Evolutionary conservation across 177 flowering plant species (phyloP).

Genomic region (Vitis hybrid): DNA sequence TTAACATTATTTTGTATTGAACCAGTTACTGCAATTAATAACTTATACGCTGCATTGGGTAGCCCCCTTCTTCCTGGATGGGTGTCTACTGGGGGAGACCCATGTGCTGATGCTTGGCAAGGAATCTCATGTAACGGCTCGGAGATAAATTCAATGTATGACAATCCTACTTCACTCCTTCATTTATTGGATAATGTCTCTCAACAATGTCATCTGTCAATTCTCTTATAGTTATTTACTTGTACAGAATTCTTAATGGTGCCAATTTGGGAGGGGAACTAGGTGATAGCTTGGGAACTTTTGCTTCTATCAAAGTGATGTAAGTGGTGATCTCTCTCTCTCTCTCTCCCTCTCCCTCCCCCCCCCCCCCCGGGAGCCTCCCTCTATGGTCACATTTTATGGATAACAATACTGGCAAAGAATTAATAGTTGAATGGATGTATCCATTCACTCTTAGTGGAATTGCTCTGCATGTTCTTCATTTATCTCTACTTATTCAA

Average conservation of each 20-base stretch:
- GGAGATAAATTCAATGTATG: constrained; percentile 69
- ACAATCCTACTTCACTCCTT: not conserved
- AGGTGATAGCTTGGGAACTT: constrained; percentile 54
- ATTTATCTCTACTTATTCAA: not conserved
- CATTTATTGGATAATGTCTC: constrained; percentile 1
- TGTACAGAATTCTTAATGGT: constrained; percentile 59
- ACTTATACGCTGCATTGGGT: constrained; percentile 59
- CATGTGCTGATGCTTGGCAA: constrained; percentile 85
- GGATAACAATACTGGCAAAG: too few species aligned
- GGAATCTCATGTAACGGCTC: constrained; percentile 64
- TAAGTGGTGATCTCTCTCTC: constrained; percentile 29
- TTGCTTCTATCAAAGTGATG: constrained; percentile 63
- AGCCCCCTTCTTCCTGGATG: constrained; percentile 73
- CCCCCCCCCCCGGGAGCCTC: not conserved
- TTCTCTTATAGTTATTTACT: constrained; percentile 7
- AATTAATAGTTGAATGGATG: not conserved
- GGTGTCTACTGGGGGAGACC: constrained; percentile 80
- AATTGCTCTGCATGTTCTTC: too few species aligned
- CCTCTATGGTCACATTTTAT: not conserved
- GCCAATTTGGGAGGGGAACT: constrained; percentile 75
- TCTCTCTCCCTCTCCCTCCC: not conserved
- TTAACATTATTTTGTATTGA: constrained; percentile 5
- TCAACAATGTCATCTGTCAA: not conserved
- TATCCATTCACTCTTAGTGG: not conserved
- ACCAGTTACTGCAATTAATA: constrained; percentile 80